These are phyloP conservation scores for Microdochium nivale DNA, from an alignment of 2,329 filamentous ascomycete genomes.

Conservation along the genomic window DNA sequence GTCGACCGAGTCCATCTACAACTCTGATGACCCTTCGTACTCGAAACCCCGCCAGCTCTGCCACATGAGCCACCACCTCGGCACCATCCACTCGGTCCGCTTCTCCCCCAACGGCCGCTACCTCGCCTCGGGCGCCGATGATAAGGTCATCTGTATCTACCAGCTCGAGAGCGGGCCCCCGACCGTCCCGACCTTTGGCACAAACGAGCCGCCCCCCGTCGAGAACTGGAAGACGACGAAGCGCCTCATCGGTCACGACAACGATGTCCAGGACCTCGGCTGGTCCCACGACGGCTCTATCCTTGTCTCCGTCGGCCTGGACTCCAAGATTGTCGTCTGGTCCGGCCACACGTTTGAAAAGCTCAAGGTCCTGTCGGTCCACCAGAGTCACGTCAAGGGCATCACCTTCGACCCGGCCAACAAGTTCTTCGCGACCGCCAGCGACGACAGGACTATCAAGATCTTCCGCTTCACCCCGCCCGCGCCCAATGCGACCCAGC, in stretches of 20 bases:
- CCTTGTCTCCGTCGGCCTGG: constrained; percentile 87
- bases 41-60: constrained; percentile 84
- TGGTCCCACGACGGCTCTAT: constrained; percentile 97
- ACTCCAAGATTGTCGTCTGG: constrained; percentile 98
- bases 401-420: constrained; percentile 98
- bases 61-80: constrained; percentile 96
- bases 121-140: constrained; percentile 91
- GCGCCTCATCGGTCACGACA: constrained; percentile 91
- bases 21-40: constrained; percentile 63
- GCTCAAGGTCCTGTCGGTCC: constrained; percentile 83
- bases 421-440: constrained; percentile 98
- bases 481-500: constrained; percentile 79
- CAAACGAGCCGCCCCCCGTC: constrained; percentile 82
- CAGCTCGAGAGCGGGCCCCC: constrained; percentile 77
- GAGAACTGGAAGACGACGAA: constrained; percentile 98
- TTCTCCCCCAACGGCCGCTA: constrained; percentile 95
- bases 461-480: constrained; percentile 93
- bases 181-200: constrained; percentile 63
- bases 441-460: constrained; percentile 93
- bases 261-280: constrained; percentile 94
- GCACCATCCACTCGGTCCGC: constrained; percentile 92
- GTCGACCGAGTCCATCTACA: constrained; percentile 91
- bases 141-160: constrained; percentile 98
- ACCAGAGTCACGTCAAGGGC: constrained; percentile 97
- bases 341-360: constrained; percentile 97